Evolutionary conservation across 2,329 filamentous ascomycete species (phyloP).

Genomic region (Cladosporium halotolerans): DNA sequence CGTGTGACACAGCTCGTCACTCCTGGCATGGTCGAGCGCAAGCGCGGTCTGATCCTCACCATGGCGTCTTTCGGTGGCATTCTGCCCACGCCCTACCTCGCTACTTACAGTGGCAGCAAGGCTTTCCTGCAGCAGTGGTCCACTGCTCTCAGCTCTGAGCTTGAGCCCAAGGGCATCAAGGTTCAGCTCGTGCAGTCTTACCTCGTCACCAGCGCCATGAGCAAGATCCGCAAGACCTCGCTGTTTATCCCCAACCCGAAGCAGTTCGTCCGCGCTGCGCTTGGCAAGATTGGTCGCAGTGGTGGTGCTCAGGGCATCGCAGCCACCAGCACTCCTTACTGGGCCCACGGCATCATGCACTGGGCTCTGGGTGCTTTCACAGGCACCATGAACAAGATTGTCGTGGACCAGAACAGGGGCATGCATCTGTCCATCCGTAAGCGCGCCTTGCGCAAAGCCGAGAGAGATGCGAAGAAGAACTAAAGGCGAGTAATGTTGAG

Average conservation of each 20-base stretch:
- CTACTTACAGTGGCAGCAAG: constrained; percentile 96
- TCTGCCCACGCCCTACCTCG: constrained; percentile 83
- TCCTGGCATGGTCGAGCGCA: constrained; percentile 76
- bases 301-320: constrained; percentile 73
- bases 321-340: constrained; percentile 85
- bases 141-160: constrained; percentile 73
- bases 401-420: constrained; percentile 55
- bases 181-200: constrained; percentile 92
- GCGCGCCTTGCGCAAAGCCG: constrained; percentile 75
- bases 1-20: constrained; percentile 80
- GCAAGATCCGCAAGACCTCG: constrained; percentile 79
- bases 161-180: constrained; percentile 72
- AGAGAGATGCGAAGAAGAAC: constrained; percentile 69
- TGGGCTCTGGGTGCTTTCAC: constrained; percentile 64
- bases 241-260: constrained; percentile 73
- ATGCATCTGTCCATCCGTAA: constrained; percentile 82
- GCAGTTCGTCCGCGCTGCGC: constrained; percentile 69
- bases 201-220: constrained; percentile 93
- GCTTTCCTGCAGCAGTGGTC: constrained; percentile 98
- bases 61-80: constrained; percentile 97
- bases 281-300: constrained; percentile 72
- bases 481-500: background rate
- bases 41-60: constrained; percentile 82
- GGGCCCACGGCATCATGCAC: constrained; percentile 83
- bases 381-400: constrained; percentile 51